Evolutionary conservation across 345 rosid species (phyloP).

Genomic region (Abelmoschus esculentus): DNA sequence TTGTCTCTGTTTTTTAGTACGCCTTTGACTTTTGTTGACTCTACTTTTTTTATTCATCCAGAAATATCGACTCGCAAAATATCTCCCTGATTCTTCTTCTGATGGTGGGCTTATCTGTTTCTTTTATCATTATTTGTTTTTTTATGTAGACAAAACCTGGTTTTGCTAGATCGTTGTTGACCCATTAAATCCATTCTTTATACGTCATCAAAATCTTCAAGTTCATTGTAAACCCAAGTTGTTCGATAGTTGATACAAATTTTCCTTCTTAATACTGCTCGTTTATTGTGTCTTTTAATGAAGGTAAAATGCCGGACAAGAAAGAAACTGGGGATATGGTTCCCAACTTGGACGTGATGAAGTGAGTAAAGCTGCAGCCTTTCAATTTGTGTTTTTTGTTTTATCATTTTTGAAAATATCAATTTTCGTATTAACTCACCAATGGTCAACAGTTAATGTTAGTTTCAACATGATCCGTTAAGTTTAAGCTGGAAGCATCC

Average conservation of each 20-base stretch:
- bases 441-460: too few relatives aligned
- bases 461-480: background rate
- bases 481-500: background rate
- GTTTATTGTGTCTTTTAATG: conserved; percentile 19
- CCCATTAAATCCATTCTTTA: background rate
- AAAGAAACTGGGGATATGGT: conserved; percentile 79
- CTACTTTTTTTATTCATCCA: conserved; percentile 31
- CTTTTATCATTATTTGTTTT: conserved; percentile 5
- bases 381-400: background rate
- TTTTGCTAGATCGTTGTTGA: background rate
- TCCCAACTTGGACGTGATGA: conserved; percentile 75
- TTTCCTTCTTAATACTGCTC: background rate
- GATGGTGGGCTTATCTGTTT: conserved; percentile 54
- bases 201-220: background rate
- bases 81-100: conserved; percentile 86
- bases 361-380: conserved; percentile 47
- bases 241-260: background rate
- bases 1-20: background rate
- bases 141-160: background rate
- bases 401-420: background rate
- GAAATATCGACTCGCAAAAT: conserved; percentile 94
- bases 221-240: background rate
- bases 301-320: conserved; percentile 86
- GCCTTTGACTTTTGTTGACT: background rate
- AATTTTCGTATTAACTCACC: background rate